These are phyloP conservation scores for Silybum marianum DNA, from an alignment of 129 eudicot species.

Conservation along the genomic window DNA sequence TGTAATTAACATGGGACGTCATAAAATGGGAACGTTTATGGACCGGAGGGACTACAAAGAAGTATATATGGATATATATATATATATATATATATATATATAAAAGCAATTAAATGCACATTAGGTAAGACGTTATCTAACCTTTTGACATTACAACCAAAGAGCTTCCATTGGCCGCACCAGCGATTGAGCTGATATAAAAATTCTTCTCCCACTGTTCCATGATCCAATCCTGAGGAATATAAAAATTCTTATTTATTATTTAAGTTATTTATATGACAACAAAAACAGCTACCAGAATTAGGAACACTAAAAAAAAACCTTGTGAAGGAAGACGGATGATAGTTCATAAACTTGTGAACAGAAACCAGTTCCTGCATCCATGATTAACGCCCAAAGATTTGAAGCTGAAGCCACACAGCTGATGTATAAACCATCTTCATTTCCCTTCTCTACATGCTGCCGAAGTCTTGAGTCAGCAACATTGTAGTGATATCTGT, in stretches of 20 bases:
- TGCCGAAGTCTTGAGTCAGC: slow-evolving; percentile 65
- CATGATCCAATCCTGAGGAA: slow-evolving; percentile 92
- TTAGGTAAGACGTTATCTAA: slow-evolving; percentile 20
- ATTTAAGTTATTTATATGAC: neutral
- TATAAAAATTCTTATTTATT: neutral
- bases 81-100: neutral
- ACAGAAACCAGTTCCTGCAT: slow-evolving; percentile 87
- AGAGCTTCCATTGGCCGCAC: slow-evolving; percentile 91
- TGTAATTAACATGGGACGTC: neutral
- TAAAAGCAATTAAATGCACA: neutral
- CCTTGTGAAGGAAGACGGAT: slow-evolving; percentile 43
- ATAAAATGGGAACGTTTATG: neutral
- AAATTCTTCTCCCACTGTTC: slow-evolving; percentile 99
- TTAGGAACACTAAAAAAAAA: slow-evolving; percentile 3
- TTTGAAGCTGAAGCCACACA: slow-evolving; percentile 89
- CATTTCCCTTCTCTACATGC: slow-evolving; percentile 92
- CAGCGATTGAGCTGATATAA: slow-evolving; percentile 94
- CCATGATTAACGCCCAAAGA: slow-evolving; percentile 98
- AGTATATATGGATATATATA: neutral
- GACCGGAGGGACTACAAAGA: neutral
- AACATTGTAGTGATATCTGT: slow-evolving; percentile 78
- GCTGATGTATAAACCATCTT: slow-evolving; percentile 89
- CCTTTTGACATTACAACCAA: slow-evolving; percentile 99
- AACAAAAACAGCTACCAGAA: slow-evolving; percentile 4
- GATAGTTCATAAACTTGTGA: slow-evolving; percentile 89